Evolutionary conservation across 805 yeast genomes (phyloP).

Genomic region (Cephaloascus fragrans): DNA sequence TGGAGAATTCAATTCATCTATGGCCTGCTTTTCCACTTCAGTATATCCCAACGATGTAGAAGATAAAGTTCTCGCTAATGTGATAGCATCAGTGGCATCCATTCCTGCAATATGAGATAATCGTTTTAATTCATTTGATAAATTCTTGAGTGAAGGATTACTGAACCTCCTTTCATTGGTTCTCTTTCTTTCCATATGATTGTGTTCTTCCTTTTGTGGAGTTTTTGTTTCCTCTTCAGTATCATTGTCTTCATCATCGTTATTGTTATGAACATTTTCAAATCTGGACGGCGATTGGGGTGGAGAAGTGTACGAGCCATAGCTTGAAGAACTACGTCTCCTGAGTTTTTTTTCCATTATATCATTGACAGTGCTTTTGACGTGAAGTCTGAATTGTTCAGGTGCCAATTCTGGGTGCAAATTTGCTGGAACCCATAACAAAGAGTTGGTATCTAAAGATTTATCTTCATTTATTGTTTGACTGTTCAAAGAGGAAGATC

Average conservation of each 20-base stretch:
- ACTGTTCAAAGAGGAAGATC: background rate
- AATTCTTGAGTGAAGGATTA: constrained; percentile 59
- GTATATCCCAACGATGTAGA: constrained; percentile 56
- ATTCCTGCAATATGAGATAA: constrained; percentile 71
- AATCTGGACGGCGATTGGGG: background rate
- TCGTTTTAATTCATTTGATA: constrained; percentile 66
- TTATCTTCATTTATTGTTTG: constrained; percentile 6
- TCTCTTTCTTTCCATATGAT: background rate
- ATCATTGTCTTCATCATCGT: constrained; percentile 17
- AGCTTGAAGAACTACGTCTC: background rate
- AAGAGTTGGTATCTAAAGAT: constrained; percentile 28
- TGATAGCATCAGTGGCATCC: constrained; percentile 71
- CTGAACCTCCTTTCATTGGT: constrained; percentile 11
- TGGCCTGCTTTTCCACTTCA: constrained; percentile 34
- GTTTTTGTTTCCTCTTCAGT: constrained; percentile 18
- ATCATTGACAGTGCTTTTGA: constrained; percentile 48
- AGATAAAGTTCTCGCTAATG: constrained; percentile 72
- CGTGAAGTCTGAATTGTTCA: constrained; percentile 65
- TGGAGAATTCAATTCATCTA: constrained; percentile 9
- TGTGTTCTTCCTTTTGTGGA: constrained; percentile 15
- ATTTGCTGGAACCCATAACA: constrained; percentile 93
- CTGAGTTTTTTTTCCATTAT: constrained; percentile 23
- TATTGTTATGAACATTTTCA: constrained; percentile 10
- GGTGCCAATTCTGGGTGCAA: constrained; percentile 95
- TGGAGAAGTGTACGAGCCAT: background rate